Conservation (phyloP, 768 basidiomycete species). For the Cystofilobasidium capitatum region DNA sequence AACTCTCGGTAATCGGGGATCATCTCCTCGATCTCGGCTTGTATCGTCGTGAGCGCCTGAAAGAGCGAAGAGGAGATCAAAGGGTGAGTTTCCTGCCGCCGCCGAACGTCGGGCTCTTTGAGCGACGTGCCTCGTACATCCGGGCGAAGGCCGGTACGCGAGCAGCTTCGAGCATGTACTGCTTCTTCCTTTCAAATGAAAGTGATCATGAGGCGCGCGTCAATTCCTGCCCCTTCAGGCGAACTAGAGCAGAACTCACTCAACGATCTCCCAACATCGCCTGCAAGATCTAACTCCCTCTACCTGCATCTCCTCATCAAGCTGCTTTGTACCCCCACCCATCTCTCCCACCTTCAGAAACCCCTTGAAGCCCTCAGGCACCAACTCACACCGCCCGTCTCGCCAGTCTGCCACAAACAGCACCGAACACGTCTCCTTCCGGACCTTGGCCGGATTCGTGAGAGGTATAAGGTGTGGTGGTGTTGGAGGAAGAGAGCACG, state of each 20-base stretch:
- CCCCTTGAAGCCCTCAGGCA: constrained; percentile 44
- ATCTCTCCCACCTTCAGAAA: constrained; percentile 36
- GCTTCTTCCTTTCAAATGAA: constrained; percentile 53
- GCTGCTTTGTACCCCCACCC: constrained; percentile 33
- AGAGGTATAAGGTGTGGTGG: constrained; percentile 37
- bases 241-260: constrained; percentile 47
- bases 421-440: constrained; percentile 54
- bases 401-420: constrained; percentile 77
- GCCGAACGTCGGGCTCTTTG: too few relatives aligned
- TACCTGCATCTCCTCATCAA: constrained; percentile 74
- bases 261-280: constrained; percentile 65
- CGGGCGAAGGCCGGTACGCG: constrained; percentile 55
- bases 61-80: not conserved
- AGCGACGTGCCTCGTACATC: constrained; percentile 55
- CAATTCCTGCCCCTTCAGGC: not conserved
- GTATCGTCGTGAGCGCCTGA: constrained; percentile 61
- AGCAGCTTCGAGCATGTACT: constrained; percentile 58
- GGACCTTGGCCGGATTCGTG: constrained; percentile 45
- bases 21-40: constrained; percentile 79
- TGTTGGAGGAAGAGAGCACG: constrained; percentile 78
- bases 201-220: not conserved
- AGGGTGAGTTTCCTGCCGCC: constrained; percentile 4
- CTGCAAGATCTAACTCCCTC: constrained; percentile 82
- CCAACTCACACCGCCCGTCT: constrained; percentile 69
- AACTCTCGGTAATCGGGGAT: constrained; percentile 85